A percentile compares a stretch with the other conserved stretches of the same genome.
phyloP scores from a whole-genome alignment of 2,329 filamentous ascomycete species.

The Paecilomyces fulvus region DNA sequence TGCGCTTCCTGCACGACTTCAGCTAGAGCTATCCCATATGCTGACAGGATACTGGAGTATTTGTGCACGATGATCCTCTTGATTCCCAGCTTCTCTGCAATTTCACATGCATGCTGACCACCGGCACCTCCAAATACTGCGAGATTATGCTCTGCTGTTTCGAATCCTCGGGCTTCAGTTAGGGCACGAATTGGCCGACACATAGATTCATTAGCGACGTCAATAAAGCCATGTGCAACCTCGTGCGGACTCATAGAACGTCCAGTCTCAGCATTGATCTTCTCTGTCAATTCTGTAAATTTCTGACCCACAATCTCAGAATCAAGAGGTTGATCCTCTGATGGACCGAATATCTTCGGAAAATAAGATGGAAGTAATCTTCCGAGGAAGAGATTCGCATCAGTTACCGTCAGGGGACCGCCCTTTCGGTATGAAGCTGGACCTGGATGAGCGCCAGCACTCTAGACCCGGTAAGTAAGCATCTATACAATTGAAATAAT shows the following conservation, averaged over 20 bases:
- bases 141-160: slow-evolving; percentile 74
- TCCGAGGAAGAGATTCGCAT: slow-evolving; percentile 82
- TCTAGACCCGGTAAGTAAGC: slow-evolving; percentile 26
- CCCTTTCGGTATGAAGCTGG: slow-evolving; percentile 90
- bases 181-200: slow-evolving; percentile 38
- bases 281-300: slow-evolving; percentile 65
- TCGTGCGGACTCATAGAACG: too few species aligned
- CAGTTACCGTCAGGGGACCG: slow-evolving; percentile 81
- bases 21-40: slow-evolving; percentile 75
- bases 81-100: slow-evolving; percentile 74
- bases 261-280: slow-evolving; percentile 53
- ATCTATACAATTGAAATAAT: too few species aligned
- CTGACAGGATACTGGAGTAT: slow-evolving; percentile 64
- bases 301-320: slow-evolving; percentile 63
- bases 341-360: slow-evolving; percentile 87
- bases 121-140: slow-evolving; percentile 86
- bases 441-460: slow-evolving; percentile 81
- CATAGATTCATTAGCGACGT: slow-evolving; percentile 87
- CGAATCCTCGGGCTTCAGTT: slow-evolving; percentile 72
- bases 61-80: slow-evolving; percentile 73
- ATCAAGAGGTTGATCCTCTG: slow-evolving; percentile 77
- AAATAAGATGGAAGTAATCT: slow-evolving; percentile 86
- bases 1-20: slow-evolving; percentile 72
- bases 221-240: slow-evolving; percentile 61
- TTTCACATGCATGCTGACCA: slow-evolving; percentile 82